These are phyloP conservation scores for Takakia lepidozioides DNA, from an alignment of 225 moss, liverwort and hornwort species.

Conservation along the genomic window DNA sequence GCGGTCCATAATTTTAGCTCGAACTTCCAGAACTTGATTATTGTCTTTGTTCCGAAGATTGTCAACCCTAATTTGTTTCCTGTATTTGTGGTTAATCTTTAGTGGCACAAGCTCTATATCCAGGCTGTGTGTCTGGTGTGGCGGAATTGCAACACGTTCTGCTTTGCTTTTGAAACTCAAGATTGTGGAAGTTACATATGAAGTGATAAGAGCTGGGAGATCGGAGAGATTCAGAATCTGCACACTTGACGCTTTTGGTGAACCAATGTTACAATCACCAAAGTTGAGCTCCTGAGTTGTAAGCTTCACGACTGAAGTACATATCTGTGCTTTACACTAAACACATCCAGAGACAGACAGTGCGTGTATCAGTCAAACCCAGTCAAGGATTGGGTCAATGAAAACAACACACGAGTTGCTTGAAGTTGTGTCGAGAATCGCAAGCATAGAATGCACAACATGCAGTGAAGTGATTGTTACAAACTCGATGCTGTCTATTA, in stretches of 20 bases:
- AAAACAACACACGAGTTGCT: too few species aligned
- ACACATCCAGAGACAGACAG: slow-evolving; percentile 21
- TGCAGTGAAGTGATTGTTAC: too few species aligned
- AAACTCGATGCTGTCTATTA: too few species aligned
- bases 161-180: slow-evolving; percentile 81
- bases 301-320: slow-evolving; percentile 81
- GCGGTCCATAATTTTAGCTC: slow-evolving; percentile 91
- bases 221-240: slow-evolving; percentile 89
- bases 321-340: slow-evolving; percentile 89
- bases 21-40: slow-evolving; percentile 74
- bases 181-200: slow-evolving; percentile 82
- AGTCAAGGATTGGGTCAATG: too few species aligned
- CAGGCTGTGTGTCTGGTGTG: slow-evolving; percentile 72
- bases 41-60: slow-evolving; percentile 84
- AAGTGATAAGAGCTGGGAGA: slow-evolving; percentile 78
- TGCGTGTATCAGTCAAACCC: too few species aligned
- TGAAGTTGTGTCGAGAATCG: too few species aligned
- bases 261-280: slow-evolving; percentile 92
- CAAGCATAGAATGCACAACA: too few species aligned
- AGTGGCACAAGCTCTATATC: slow-evolving; percentile 87
- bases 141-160: slow-evolving; percentile 65
- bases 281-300: slow-evolving; percentile 81
- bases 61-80: slow-evolving; percentile 85
- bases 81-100: slow-evolving; percentile 86
- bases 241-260: slow-evolving; percentile 70